A percentile compares a stretch with the other conserved stretches of the same genome.
These are phyloP conservation scores for Pleoardoris graminearum DNA, from an alignment of 2,329 filamentous ascomycete species.

Conservation along the genomic window DNA sequence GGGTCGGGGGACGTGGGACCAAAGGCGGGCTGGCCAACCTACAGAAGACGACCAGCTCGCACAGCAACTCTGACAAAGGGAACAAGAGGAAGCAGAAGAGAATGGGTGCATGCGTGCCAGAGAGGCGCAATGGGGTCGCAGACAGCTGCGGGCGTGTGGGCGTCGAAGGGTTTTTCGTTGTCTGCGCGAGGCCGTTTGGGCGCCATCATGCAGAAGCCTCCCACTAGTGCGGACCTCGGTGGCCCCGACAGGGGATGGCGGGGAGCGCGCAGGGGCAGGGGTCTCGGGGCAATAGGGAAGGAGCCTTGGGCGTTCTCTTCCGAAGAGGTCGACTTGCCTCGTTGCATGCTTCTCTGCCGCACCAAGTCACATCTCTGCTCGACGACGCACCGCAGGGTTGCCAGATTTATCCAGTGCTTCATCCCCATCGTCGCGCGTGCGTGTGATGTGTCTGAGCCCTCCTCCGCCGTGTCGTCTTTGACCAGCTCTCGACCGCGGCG, in stretches of 20 bases:
- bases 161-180: conserved; percentile 13
- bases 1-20: conserved; percentile 11
- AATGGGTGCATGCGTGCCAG: no score
- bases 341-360: not conserved
- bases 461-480: not conserved
- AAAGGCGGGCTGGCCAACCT: conserved; percentile 3
- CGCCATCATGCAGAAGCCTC: not conserved
- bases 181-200: not conserved
- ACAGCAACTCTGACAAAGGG: not conserved
- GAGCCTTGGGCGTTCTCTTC: not conserved
- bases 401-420: not conserved
- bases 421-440: not conserved
- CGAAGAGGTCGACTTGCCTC: no score
- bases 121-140: no score
- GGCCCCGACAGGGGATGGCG: not conserved
- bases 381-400: not conserved
- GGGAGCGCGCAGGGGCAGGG: not conserved
- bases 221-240: not conserved
- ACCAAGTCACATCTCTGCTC: not conserved
- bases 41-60: conserved; percentile 20
- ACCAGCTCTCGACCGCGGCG: not conserved
- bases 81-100: not conserved
- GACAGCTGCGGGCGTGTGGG: conserved; percentile 5
- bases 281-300: not conserved
- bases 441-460: not conserved